These are phyloP conservation scores for Closterium sp. DNA, from an alignment of 139 green algal species.

Conservation along the genomic window DNA sequence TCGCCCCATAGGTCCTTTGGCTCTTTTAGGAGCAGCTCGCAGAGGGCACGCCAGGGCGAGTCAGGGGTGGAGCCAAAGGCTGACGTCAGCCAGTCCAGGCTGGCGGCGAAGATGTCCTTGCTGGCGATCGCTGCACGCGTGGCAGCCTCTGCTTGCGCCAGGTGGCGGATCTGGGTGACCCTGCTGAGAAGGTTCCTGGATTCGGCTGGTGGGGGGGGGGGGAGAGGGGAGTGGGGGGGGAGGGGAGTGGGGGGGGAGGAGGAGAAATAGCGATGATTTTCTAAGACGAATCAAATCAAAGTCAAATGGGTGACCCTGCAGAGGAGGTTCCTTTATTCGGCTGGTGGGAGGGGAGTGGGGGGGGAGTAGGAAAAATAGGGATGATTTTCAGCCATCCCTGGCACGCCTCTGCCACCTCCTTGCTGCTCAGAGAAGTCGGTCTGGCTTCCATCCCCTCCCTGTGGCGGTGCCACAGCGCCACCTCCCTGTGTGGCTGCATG, in stretches of 20 bases:
- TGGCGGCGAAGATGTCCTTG: conserved; percentile 40
- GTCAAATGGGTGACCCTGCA: too few relatives aligned
- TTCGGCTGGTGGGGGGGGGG: not conserved
- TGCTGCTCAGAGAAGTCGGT: too few relatives aligned
- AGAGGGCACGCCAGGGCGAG: conserved; percentile 62
- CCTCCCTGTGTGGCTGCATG: too few relatives aligned
- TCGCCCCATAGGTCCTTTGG: conserved; percentile 68
- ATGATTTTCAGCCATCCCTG: too few relatives aligned
- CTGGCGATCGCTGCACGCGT: conserved; percentile 58
- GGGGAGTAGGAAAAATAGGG: too few relatives aligned
- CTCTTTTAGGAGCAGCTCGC: conserved; percentile 72
- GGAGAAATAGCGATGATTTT: too few relatives aligned
- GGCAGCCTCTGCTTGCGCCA: conserved; percentile 57
- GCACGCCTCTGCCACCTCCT: not conserved
- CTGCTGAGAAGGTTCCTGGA: not conserved
- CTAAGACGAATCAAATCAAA: too few relatives aligned
- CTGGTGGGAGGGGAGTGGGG: too few relatives aligned
- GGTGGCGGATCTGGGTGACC: conserved; percentile 20
- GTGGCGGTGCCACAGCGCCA: too few relatives aligned
- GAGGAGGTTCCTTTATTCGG: too few relatives aligned
- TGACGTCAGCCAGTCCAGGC: conserved; percentile 40
- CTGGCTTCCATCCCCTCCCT: too few relatives aligned
- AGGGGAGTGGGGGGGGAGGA: not conserved
- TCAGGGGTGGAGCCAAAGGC: conserved; percentile 37
- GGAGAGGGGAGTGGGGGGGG: not conserved